phyloP scores from a whole-genome alignment of 2,329 filamentous ascomycete species.

The Colletotrichum nymphaeae region DNA sequence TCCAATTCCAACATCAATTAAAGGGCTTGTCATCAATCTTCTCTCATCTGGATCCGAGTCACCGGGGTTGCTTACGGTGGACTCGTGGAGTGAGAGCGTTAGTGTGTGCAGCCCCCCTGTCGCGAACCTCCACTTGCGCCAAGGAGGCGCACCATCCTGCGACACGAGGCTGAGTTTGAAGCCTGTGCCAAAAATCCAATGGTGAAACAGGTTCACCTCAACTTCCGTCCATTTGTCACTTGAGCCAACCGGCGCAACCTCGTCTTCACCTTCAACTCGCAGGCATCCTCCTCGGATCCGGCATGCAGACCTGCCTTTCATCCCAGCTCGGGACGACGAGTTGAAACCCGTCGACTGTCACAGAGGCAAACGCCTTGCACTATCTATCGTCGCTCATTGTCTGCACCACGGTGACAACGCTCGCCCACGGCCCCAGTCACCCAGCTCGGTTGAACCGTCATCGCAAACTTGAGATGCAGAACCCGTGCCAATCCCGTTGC shows the following conservation, averaged over 20 bases:
- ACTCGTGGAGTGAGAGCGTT: too few species aligned
- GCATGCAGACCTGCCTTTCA: conserved; percentile 20
- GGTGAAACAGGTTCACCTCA: conserved; percentile 36
- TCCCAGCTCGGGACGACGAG: conserved; percentile 27
- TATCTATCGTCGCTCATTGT: neutral
- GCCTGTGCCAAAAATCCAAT: conserved; percentile 32
- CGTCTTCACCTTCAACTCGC: neutral
- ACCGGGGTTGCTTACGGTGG: neutral
- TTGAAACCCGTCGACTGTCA: conserved; percentile 31
- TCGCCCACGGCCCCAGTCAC: too few species aligned
- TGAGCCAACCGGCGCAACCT: neutral
- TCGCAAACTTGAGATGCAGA: conserved; percentile 16
- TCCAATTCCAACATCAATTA: conserved; percentile 1
- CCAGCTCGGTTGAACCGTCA: conserved; percentile 2
- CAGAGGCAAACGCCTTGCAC: conserved; percentile 3
- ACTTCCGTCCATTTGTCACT: conserved; percentile 29
- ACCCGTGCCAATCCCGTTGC: conserved; percentile 29
- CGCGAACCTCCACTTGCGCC: neutral
- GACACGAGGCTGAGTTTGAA: conserved; percentile 36
- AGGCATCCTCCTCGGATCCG: conserved; percentile 19
- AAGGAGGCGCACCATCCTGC: conserved; percentile 28
- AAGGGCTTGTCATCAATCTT: conserved; percentile 11
- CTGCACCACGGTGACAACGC: neutral
- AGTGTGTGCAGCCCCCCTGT: neutral
- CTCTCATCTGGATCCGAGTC: conserved; percentile 1